Evolutionary conservation across 1,284 basidiomycete genomes (phyloP), one percentile per base, ranked within the genome.

Genomic region (Cutaneotrichosporon arboriforme): DNA sequence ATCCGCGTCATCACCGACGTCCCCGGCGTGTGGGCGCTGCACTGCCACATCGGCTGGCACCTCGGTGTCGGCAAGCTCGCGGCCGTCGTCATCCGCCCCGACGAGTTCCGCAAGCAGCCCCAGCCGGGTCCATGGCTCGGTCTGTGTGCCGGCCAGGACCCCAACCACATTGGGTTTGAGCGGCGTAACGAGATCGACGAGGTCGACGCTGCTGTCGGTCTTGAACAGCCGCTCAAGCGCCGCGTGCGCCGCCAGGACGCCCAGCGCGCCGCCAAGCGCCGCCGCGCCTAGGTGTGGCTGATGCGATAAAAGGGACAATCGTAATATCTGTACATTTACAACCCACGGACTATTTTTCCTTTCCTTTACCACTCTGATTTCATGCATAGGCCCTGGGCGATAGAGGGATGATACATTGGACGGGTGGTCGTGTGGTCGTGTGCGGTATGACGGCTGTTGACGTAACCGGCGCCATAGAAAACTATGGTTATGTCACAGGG

Each of bases 11-110:
- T 49, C 12, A 60, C 60, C 14, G 63, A 65, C 51, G 56, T 53
- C 37, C 61, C 61, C 1, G 63, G 61, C 26, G 60, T 65, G 13
- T 61, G 60, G 59, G 53, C 59, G 2, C 18, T 65, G 8, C 63
- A 65, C 47, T 65, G 63, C 54, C 63, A 65, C 58, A 63, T 65
- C 26, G 53, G 63, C 61, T 13, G 63, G 75, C 41, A 46, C 69
- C 41, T 54, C 47, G 59, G 37, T 14, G 31, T 41, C 4, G 55
- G 55, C 43, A 57, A 57, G 46, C 47, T 57, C 20, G 55, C 37
- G n/a, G 44, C 43, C 8, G 38, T 65, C 15, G 54, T 65, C 21
- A 57, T 65, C 1, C 58, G 60, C 21, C 61, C 61, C 1, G 52
- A 63, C 8, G 55, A 51, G 14, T 44, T 65, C 21, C 10, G 20